Evolutionary conservation across 75 land plant genomes (phyloP).

Genomic region (Larix kaempferi): DNA sequence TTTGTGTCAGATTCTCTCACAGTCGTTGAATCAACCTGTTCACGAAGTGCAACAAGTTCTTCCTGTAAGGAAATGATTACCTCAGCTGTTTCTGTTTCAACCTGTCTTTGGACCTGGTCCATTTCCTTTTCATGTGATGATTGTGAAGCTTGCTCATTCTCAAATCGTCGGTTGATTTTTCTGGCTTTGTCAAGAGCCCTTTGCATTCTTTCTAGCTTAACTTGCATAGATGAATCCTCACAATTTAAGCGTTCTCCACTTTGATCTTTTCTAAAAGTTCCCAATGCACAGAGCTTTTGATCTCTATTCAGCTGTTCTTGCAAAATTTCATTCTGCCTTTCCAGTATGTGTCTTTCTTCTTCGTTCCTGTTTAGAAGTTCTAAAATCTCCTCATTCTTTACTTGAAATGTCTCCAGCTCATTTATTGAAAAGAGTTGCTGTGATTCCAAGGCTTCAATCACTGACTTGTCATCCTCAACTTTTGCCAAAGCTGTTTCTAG

Average conservation of each 20-base stretch:
- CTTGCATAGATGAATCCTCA: constrained; percentile 35
- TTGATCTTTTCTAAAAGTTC: constrained; percentile 18
- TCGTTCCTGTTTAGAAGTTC: constrained; percentile 44
- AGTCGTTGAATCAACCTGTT: constrained; percentile 44
- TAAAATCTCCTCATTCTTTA: constrained; percentile 13
- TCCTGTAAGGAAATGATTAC: constrained; percentile 78
- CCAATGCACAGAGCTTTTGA: constrained; percentile 1
- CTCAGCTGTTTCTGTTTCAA: constrained; percentile 81
- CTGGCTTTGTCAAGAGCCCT: constrained; percentile 62
- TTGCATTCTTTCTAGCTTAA: constrained; percentile 62
- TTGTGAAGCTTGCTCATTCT: constrained; percentile 47
- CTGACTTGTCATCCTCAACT: constrained; percentile 35
- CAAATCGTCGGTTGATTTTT: constrained; percentile 37
- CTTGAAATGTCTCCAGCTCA: constrained; percentile 51
- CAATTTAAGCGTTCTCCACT: constrained; percentile 11
- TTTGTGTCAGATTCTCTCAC: constrained; percentile 34
- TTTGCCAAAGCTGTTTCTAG: constrained; percentile 25
- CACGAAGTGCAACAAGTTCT: constrained; percentile 59
- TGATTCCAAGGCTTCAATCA: constrained; percentile 70
- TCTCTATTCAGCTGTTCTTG: constrained; percentile 25
- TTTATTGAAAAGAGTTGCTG: constrained; percentile 57
- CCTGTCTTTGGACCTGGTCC: constrained; percentile 75
- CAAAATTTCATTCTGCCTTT: constrained; percentile 10
- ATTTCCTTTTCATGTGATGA: constrained; percentile 49
- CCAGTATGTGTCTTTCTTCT: constrained; percentile 24